Conservation (phyloP, 768 basidiomycete genomes). For the Coprinopsis marcescibilis region DNA sequence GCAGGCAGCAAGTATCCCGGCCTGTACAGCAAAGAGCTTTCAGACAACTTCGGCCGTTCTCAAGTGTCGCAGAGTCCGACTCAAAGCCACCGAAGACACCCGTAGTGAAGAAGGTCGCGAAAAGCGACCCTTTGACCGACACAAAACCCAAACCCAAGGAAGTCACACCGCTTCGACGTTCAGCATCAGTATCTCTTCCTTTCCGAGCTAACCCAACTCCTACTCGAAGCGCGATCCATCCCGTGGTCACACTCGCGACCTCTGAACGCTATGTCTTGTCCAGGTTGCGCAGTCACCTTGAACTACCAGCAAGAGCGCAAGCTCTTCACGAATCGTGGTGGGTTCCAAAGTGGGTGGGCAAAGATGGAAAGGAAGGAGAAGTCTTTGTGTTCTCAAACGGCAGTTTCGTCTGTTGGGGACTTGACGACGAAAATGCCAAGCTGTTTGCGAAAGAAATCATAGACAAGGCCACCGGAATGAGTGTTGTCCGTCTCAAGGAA, state of each 20-base stretch:
- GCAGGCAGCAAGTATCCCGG: neutral
- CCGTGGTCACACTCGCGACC: slow-evolving; percentile 81
- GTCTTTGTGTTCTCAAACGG: slow-evolving; percentile 87
- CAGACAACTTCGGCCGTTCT: no score
- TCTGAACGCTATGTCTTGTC: slow-evolving; percentile 77
- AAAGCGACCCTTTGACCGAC: slow-evolving; percentile 20
- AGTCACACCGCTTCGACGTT: slow-evolving; percentile 71
- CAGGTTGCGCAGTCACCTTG: slow-evolving; percentile 45
- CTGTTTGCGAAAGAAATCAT: slow-evolving; percentile 63
- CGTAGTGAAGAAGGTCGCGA: neutral
- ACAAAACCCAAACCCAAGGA: slow-evolving; percentile 74
- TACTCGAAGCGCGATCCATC: slow-evolving; percentile 71
- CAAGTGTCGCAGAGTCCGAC: no score
- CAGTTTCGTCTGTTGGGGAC: slow-evolving; percentile 87
- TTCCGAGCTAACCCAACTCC: slow-evolving; percentile 85
- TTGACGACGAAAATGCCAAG: slow-evolving; percentile 68
- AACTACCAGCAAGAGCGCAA: slow-evolving; percentile 49
- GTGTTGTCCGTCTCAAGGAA: slow-evolving; percentile 59
- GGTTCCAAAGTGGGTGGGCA: slow-evolving; percentile 61
- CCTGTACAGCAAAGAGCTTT: neutral
- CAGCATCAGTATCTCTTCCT: slow-evolving; percentile 79
- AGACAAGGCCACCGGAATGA: slow-evolving; percentile 43
- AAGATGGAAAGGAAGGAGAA: slow-evolving; percentile 60
- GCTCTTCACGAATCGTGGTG: slow-evolving; percentile 74
- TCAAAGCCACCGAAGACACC: neutral